A percentile compares a stretch with the other conserved stretches of the same genome.
Conservation (phyloP, 495 filamentous ascomycete species). For the Aspergillus egyptiacus region DNA sequence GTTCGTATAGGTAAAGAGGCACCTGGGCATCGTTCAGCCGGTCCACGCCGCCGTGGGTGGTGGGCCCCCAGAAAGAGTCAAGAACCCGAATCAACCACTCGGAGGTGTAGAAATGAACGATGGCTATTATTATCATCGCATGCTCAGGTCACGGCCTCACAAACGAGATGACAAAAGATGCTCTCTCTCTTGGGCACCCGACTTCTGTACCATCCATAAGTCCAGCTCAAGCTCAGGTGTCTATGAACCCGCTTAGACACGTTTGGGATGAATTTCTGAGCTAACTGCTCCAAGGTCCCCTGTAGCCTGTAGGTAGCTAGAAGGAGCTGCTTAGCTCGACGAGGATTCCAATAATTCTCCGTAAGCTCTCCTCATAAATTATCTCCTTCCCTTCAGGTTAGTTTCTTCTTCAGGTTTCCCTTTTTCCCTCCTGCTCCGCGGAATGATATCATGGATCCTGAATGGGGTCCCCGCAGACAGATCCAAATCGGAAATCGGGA, state of each 20-base stretch:
- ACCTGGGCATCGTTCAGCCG: slow-evolving; percentile 3
- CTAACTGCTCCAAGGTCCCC: background rate
- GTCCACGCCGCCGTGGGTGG: slow-evolving; percentile 5
- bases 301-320: background rate
- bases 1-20: too few species aligned
- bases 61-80: background rate
- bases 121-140: slow-evolving; percentile 2
- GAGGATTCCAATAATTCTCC: background rate
- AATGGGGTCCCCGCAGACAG: too few species aligned
- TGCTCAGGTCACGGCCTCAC: too few species aligned
- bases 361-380: background rate
- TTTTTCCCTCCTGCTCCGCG: background rate
- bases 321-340: too few species aligned
- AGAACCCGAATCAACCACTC: slow-evolving; percentile 2
- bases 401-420: too few species aligned
- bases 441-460: slow-evolving; percentile 11
- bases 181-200: background rate
- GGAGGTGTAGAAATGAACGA: background rate
- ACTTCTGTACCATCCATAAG: background rate
- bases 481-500: too few species aligned
- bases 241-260: too few species aligned
- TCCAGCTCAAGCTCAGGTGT: too few species aligned
- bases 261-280: background rate
- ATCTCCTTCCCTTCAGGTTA: slow-evolving; percentile 3
- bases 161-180: background rate